Conservation (phyloP, 2,329 filamentous ascomycete genomes). For the Colletotrichum sp. region DNA sequence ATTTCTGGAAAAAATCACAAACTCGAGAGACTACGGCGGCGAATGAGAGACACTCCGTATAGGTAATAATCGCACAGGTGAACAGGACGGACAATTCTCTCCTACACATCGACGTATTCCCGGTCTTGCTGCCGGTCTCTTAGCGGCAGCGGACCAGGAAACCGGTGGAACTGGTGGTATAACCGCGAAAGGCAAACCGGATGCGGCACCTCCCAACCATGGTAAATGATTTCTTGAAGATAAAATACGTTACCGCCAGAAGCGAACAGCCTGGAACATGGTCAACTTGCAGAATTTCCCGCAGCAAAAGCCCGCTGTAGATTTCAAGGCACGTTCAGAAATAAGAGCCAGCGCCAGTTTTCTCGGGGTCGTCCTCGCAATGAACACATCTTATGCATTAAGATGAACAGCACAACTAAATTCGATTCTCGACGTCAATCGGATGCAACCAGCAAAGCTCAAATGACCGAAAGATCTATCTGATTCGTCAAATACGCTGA, state of each 20-base stretch:
- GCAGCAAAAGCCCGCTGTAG: too few species aligned
- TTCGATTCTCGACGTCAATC: neutral
- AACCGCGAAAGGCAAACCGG: neutral
- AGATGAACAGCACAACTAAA: neutral
- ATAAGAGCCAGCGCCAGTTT: neutral
- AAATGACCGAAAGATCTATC: too few species aligned
- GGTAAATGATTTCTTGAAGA: neutral
- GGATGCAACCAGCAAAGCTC: too few species aligned
- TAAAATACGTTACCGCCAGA: neutral
- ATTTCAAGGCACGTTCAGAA: too few species aligned
- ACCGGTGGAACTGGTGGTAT: neutral
- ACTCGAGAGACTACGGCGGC: too few species aligned
- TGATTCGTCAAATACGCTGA: too few species aligned
- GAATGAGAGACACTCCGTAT: neutral
- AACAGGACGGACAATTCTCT: neutral
- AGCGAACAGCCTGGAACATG: neutral
- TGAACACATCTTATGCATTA: fast-evolving
- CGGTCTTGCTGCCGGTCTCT: neutral
- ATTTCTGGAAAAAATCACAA: too few species aligned
- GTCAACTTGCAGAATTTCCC: too few species aligned
- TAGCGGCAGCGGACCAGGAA: too few species aligned
- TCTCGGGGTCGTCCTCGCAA: neutral
- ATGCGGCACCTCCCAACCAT: neutral
- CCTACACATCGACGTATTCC: neutral
- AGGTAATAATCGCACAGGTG: neutral